Conservation (phyloP, 768 basidiomycete genomes). For the Xanthoconium purpureum region DNA sequence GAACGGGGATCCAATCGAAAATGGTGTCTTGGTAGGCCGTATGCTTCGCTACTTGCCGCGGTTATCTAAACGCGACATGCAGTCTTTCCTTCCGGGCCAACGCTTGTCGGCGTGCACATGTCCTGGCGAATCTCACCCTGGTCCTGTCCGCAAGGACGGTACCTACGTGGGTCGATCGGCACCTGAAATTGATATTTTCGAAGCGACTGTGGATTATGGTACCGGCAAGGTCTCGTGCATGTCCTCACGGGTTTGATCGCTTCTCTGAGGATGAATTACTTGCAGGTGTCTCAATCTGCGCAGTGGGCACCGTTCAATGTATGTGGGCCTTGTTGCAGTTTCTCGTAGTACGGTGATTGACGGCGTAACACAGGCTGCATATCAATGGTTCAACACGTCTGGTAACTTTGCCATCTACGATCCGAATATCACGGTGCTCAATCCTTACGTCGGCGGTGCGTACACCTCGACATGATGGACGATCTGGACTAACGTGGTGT, state of each 20-base stretch:
- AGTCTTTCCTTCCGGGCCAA: conserved; percentile 55
- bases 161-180: conserved; percentile 51
- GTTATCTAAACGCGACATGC: neutral
- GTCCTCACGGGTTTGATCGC: neutral
- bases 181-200: conserved; percentile 61
- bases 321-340: neutral
- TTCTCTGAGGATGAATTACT: conserved; percentile 7
- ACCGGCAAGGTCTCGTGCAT: conserved; percentile 33
- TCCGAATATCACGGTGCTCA: conserved; percentile 34
- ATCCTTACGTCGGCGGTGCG: conserved; percentile 44
- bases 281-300: conserved; percentile 51
- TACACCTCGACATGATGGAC: neutral
- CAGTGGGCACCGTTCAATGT: conserved; percentile 44
- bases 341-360: neutral
- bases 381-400: conserved; percentile 39
- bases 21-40: conserved; percentile 22
- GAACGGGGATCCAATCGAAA: conserved; percentile 36
- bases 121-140: conserved; percentile 54
- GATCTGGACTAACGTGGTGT: conserved; percentile 3
- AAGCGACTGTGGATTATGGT: conserved; percentile 39
- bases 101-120: conserved; percentile 59
- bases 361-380: conserved; percentile 36
- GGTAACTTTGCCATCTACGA: conserved; percentile 37
- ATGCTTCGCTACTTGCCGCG: neutral
- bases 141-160: conserved; percentile 48